Evolutionary conservation across 2,329 filamentous ascomycete species (phyloP), one percentile per base, ranked within the genome.

Genomic region (Aspergillus ibericus): DNA sequence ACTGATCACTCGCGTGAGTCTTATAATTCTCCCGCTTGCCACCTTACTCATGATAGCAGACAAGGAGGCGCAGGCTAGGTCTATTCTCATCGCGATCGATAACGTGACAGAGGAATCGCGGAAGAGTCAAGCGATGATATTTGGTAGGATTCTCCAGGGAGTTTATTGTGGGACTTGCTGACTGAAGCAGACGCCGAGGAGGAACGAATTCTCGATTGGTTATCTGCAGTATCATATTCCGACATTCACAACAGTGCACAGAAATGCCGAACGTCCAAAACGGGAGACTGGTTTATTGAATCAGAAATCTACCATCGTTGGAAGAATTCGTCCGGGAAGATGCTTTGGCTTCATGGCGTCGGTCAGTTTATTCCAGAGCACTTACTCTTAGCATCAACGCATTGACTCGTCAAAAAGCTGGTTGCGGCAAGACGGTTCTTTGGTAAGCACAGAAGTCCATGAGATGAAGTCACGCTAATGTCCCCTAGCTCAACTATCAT

Each of bases 391-490:
- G 4, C 9, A 34, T 18, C 18, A 10, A 18, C n/a, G 7, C 2
- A 34, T n/a, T 49, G 16, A 49, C 47, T 20, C 1, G 2, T 20
- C 1, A 1, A 18, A 27, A 36, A 48, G 25, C 36, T 36, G 47
- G 55, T 8, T 57, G 55, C 35, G 55, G 55, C 13, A 57, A 57
- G 34, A 52, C 55, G 13, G 55, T 57, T 5, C 34, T 56, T 1
- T 50, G 42, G 42, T 51, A 51, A 12, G 16, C 10, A 5, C 22
- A 5, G 22, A 38, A 22, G 1, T 9, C 3, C 13, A 5, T 6
- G n/a, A 6, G 18, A 3, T 22, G 9, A n/a, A n/a, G 18, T 16
- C n/a, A 12, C 15, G 29, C 27, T 36, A 29, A 38, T 20, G 7
- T 15, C 16, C 27, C 6, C 7, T 25, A 47, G 32, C 35, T 53